Conservation (phyloP, 2,329 filamentous ascomycete genomes). For the Scorias spongiosa region DNA sequence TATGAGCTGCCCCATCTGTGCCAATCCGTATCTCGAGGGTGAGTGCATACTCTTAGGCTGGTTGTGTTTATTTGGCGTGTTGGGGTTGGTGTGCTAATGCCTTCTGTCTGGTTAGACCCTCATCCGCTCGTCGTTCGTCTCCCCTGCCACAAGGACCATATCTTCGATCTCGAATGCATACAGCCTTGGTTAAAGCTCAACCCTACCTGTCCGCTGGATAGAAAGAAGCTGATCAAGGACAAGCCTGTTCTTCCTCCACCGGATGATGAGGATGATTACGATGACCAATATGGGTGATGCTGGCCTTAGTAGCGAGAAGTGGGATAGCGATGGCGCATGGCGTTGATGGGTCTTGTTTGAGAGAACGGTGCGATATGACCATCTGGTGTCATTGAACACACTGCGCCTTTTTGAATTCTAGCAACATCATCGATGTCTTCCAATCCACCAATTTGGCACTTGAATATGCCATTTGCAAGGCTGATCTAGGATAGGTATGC, state of each 20-base stretch:
- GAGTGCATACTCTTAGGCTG: slow-evolving; percentile 5
- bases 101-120: slow-evolving; percentile 23
- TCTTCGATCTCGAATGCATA: slow-evolving; percentile 52
- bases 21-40: slow-evolving; percentile 45
- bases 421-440: too few relatives aligned
- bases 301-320: not conserved
- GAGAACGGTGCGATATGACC: too few relatives aligned
- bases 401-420: too few relatives aligned
- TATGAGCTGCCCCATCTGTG: slow-evolving; percentile 45
- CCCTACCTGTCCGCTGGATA: slow-evolving; percentile 48
- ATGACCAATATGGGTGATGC: slow-evolving; percentile 33
- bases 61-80: not conserved
- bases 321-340: not conserved
- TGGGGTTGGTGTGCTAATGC: not conserved
- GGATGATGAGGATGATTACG: slow-evolving; percentile 36
- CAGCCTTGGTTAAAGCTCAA: slow-evolving; percentile 49
- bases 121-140: slow-evolving; percentile 50
- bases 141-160: slow-evolving; percentile 45
- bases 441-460: too few relatives aligned
- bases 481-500: too few relatives aligned
- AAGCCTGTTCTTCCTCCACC: slow-evolving; percentile 17
- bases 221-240: slow-evolving; percentile 42
- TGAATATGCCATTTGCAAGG: too few relatives aligned
- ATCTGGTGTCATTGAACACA: too few relatives aligned
- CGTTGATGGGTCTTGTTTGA: too few relatives aligned